Evolutionary conservation across 2,329 filamentous ascomycete species (phyloP).

Genomic region (Penicillium janthinellum): DNA sequence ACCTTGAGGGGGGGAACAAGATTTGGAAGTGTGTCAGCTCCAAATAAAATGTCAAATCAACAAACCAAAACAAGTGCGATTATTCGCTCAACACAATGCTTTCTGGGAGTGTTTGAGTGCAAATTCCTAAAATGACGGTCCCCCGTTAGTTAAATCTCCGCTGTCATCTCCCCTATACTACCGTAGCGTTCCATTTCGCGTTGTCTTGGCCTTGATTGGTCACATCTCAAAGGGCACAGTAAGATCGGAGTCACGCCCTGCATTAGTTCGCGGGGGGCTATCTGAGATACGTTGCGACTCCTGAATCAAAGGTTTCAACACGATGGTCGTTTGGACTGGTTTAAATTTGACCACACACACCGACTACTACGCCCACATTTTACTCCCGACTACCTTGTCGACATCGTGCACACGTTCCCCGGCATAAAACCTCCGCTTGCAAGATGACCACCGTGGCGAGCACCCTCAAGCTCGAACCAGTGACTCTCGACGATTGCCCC

Average conservation of each 20-base stretch:
- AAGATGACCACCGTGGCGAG: not conserved
- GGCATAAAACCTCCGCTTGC: not conserved
- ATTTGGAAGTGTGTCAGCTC: not conserved
- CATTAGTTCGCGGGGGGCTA: not conserved
- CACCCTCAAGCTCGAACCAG: slow-evolving; percentile 14
- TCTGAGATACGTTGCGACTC: not conserved
- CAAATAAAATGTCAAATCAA: not conserved
- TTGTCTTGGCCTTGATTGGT: not conserved
- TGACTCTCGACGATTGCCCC: slow-evolving; percentile 27
- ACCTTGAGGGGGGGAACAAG: not conserved
- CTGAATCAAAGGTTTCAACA: not conserved
- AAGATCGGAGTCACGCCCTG: not conserved
- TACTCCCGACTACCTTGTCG: not conserved
- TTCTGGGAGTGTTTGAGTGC: not conserved
- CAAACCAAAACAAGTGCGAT: not conserved
- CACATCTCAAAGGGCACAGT: not conserved
- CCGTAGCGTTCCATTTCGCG: not conserved
- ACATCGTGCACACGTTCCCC: not conserved
- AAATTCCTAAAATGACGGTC: not conserved
- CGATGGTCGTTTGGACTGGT: not conserved
- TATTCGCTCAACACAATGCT: not conserved
- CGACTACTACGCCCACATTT: not conserved
- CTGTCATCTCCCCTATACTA: not conserved
- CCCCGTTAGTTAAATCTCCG: not conserved
- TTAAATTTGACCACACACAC: not conserved